Percentiles rank a stretch among this genome's conserved stretches.
These are phyloP conservation scores for Fraxinus pennsylvanica DNA, from an alignment of 257 asterid genomes.

Conservation along the genomic window DNA sequence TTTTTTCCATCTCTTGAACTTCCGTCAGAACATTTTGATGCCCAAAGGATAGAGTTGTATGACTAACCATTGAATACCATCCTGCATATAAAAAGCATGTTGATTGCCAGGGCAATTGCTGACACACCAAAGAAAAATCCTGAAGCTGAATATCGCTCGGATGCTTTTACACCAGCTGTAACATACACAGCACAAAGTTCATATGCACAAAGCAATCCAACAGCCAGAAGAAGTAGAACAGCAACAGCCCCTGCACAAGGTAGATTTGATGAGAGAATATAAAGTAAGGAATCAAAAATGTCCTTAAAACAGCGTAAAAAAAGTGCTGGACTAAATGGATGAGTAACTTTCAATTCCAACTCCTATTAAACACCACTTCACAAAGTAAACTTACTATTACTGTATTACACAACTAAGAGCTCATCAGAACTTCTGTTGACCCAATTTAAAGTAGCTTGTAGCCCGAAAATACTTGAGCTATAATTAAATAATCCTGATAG, in stretches of 20 bases:
- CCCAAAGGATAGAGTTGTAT: slow-evolving; percentile 19
- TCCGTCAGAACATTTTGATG: slow-evolving; percentile 12
- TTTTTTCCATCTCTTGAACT: background rate
- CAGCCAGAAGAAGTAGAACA: slow-evolving; percentile 91
- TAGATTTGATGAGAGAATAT: slow-evolving; percentile 22
- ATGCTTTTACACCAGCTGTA: slow-evolving; percentile 90
- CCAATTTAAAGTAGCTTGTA: background rate
- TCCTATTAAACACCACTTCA: background rate
- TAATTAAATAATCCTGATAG: background rate
- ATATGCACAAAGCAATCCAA: slow-evolving; percentile 95
- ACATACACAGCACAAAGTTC: slow-evolving; percentile 99
- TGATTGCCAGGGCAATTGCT: slow-evolving; percentile 93
- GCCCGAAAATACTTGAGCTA: background rate
- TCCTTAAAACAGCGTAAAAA: slow-evolving; percentile 11
- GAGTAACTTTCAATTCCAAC: background rate
- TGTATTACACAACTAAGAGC: background rate
- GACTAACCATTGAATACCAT: slow-evolving; percentile 93
- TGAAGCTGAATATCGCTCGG: slow-evolving; percentile 95
- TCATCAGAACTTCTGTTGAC: background rate
- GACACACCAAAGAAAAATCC: slow-evolving; percentile 99
- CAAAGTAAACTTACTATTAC: background rate
- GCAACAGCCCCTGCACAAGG: slow-evolving; percentile 91
- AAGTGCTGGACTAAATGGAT: slow-evolving; percentile 7
- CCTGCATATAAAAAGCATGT: slow-evolving; percentile 98
- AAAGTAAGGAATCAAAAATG: slow-evolving; percentile 13